These are phyloP conservation scores for Zymoseptoria pseudotritici DNA, from an alignment of 2,329 filamentous ascomycete genomes.

Conservation along the genomic window DNA sequence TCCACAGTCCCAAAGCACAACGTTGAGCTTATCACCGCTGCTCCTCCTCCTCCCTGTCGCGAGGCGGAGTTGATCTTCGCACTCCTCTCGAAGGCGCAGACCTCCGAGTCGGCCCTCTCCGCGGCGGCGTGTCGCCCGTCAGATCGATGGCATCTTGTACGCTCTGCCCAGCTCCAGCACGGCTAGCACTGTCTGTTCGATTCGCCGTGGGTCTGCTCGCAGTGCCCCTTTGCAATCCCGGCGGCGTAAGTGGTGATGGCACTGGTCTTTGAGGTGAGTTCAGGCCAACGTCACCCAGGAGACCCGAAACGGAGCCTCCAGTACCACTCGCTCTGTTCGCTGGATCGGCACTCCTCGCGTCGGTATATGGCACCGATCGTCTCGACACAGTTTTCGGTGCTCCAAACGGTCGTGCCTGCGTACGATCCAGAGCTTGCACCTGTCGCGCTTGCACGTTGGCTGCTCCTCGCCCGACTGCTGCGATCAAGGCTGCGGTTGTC, in stretches of 20 bases:
- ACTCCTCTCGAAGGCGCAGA: background rate
- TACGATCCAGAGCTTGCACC: no score
- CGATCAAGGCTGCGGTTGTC: no score
- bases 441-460: no score
- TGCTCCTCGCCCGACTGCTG: no score
- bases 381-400: no score
- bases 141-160: background rate
- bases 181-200: background rate
- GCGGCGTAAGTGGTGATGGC: background rate
- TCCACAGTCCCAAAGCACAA: background rate
- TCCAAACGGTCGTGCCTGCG: no score
- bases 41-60: background rate
- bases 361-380: no score
- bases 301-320: no score
- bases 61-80: background rate
- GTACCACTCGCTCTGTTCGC: no score
- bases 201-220: background rate
- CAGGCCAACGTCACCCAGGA: no score
- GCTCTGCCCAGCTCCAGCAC: background rate
- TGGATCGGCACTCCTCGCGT: no score
- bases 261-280: no score
- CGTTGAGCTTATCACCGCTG: background rate
- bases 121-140: background rate
- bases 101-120: background rate
- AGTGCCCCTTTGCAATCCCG: background rate